phyloP scores from a whole-genome alignment of 768 basidiomycete genomes.

The Mycena vulgaris region DNA sequence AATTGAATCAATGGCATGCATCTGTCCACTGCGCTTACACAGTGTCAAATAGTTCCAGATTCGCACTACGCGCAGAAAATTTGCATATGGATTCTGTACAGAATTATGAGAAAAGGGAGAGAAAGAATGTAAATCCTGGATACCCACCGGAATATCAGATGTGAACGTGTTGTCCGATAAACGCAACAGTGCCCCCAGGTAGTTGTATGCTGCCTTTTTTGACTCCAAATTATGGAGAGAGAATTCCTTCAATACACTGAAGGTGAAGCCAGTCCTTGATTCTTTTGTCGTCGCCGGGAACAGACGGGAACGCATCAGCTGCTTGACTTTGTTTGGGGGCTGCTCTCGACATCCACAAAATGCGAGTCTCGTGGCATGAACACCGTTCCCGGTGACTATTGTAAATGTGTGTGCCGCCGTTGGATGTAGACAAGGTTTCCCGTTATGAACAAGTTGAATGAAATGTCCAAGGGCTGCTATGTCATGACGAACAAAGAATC shows the following conservation, averaged over 20 bases:
- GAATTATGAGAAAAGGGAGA: not conserved
- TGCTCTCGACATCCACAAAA: too few species aligned
- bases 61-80: too few species aligned
- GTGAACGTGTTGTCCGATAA: conserved; percentile 43
- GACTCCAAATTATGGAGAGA: conserved; percentile 43
- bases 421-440: too few species aligned
- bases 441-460: conserved; percentile 40
- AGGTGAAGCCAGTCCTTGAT: conserved; percentile 44
- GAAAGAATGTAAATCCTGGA: not conserved
- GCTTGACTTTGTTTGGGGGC: conserved; percentile 32
- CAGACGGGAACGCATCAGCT: conserved; percentile 41
- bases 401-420: conserved; percentile 21
- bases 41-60: conserved; percentile 40
- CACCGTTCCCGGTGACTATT: conserved; percentile 44
- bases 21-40: conserved; percentile 38
- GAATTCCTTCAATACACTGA: too few species aligned
- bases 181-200: conserved; percentile 40
- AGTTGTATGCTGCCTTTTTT: conserved; percentile 45
- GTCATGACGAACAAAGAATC: conserved; percentile 42
- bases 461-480: conserved; percentile 32
- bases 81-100: conserved; percentile 43
- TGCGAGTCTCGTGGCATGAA: conserved; percentile 40
- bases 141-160: conserved; percentile 36
- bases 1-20: conserved; percentile 41
- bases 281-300: conserved; percentile 44